A percentile compares a stretch with the other conserved stretches of the same genome.
These are phyloP conservation scores for Stipa capillata DNA, from an alignment of 176 grass and related monocot genomes.

Conservation along the genomic window DNA sequence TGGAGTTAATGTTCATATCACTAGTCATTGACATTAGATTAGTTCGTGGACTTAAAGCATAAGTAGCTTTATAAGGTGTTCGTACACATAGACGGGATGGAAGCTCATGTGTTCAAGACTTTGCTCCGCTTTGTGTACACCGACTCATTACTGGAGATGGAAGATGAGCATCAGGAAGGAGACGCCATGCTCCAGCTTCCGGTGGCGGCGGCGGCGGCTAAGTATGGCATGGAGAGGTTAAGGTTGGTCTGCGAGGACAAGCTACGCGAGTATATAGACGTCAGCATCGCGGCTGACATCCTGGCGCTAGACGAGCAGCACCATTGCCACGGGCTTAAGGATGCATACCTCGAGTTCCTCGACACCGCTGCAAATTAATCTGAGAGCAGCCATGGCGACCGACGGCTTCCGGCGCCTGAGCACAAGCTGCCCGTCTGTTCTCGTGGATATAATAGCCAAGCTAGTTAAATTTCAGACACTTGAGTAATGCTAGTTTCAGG, in stretches of 20 bases:
- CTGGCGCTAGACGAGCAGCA: not conserved
- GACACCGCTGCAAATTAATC: not conserved
- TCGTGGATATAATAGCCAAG: not conserved
- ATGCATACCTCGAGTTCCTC: not conserved
- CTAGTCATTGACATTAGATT: no score
- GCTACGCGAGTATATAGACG: not conserved
- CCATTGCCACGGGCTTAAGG: no score
- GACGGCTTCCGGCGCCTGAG: not conserved
- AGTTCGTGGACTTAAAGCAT: no score
- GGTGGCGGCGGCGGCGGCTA: not conserved
- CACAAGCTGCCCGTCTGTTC: not conserved
- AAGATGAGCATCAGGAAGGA: not conserved
- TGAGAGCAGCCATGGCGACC: not conserved
- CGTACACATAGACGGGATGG: not conserved
- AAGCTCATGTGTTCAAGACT: not conserved
- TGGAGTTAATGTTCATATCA: no score
- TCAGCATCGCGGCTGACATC: not conserved
- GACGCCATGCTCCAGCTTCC: not conserved
- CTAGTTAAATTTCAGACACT: no score
- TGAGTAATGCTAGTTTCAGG: no score
- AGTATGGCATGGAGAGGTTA: not conserved
- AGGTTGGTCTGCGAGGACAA: not conserved
- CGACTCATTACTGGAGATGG: not conserved
- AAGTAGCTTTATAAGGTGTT: no score
- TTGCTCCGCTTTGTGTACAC: no score